Conservation (phyloP, 441 rosid species). For the Adansonia grandidieri region DNA sequence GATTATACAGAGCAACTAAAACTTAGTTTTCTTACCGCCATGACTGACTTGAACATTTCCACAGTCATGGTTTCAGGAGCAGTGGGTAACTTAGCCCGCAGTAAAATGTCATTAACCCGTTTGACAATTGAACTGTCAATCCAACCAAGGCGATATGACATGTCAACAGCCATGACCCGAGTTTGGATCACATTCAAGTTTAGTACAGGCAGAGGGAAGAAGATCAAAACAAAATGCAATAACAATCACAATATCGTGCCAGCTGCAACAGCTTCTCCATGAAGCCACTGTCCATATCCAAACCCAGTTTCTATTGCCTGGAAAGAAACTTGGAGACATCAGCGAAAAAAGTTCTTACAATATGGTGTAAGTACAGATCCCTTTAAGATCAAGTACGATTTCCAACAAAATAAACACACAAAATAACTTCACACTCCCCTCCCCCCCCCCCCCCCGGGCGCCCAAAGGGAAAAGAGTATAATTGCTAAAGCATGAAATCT, state of each 20-base stretch:
- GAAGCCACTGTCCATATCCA: slow-evolving; percentile 97
- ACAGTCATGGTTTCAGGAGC: slow-evolving; percentile 82
- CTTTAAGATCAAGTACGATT: background rate
- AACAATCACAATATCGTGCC: slow-evolving; percentile 62
- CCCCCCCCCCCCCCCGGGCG: background rate
- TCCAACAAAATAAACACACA: background rate
- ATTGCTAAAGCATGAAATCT: background rate
- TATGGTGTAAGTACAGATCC: background rate
- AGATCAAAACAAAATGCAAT: background rate
- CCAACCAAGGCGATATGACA: slow-evolving; percentile 99
- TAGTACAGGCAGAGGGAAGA: background rate
- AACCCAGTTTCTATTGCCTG: slow-evolving; percentile 96
- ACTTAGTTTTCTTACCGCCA: slow-evolving; percentile 71
- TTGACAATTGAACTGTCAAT: slow-evolving; percentile 81
- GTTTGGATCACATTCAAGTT: slow-evolving; percentile 15
- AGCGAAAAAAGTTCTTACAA: background rate
- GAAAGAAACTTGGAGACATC: slow-evolving; percentile 24
- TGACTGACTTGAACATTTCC: slow-evolving; percentile 90
- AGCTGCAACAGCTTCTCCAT: slow-evolving; percentile 98
- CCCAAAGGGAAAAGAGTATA: background rate
- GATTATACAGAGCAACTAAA: slow-evolving; percentile 1
- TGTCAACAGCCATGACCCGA: slow-evolving; percentile 94
- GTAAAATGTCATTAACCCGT: slow-evolving; percentile 62
- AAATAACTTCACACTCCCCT: background rate
- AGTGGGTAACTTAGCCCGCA: slow-evolving; percentile 73